Evolutionary conservation across 2,329 filamentous ascomycete genomes (phyloP), one percentile per base, ranked within the genome.

Genomic region (Colletotrichum agaves): DNA sequence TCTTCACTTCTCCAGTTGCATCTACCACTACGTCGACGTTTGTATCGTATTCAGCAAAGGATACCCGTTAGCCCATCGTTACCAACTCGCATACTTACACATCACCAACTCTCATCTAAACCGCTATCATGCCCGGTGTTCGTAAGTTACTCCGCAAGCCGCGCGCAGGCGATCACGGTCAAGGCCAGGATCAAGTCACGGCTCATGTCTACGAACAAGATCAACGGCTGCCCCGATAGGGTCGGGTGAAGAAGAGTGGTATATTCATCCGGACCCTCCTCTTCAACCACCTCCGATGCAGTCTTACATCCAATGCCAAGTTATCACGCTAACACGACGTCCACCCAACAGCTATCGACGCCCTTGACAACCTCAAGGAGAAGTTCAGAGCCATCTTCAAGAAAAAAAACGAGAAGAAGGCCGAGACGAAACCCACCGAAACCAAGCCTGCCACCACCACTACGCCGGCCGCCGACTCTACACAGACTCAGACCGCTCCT

Each of bases 371-470:
- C 78, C 72, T 88, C 72, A 86, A 85, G 83, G 79, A 77, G 74
- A 87, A 86, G 83, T 75, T 88, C 74, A 85, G 83, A 81, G 78
- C 79, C 70, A 77, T 80, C 76, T 84, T 86, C 79, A 84, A 83
- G 78, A 85, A 83, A 77, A 83, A 80, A 78, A 60, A 68, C 46
- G 73, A 78, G 50, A 76, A 81, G 72, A 78, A 78, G 72, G 69
- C 75, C n/a, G 77, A 76, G 62, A 71, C 77, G 10, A 61, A 59
- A 59, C 58, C 71, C 31, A 57, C 70, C 49, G 75, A 74, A 59
- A 63, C 74, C n/a, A 74, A 53, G 56, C 62, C 60, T 7, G 39
- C 31, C 35, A 71, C 73, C 37, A 68, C 72, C 12, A 63, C 72
- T 31, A 70, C 78, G 37, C 65, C 73, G 59, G 71, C 73, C 74